These are phyloP conservation scores for Phytophthora hibernalis DNA, from an alignment of 352 stramenopile species.

Conservation along the genomic window DNA sequence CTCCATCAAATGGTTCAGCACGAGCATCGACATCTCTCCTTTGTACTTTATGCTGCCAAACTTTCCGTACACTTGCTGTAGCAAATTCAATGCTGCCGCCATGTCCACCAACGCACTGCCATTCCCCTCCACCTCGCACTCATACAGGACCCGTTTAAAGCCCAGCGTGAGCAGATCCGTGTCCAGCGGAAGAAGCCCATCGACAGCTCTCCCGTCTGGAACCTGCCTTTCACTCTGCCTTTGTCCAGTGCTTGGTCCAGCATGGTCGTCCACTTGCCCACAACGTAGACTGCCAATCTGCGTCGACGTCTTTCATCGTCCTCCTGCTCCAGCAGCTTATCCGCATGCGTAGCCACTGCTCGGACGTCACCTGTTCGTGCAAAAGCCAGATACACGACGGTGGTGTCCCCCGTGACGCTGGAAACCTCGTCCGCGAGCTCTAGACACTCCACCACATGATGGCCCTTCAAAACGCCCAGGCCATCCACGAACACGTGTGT, in stretches of 20 bases:
- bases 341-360: constrained; percentile 51
- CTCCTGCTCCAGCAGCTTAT: constrained; percentile 43
- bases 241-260: constrained; percentile 53
- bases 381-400: constrained; percentile 59
- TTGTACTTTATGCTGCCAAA: constrained; percentile 86
- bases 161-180: constrained; percentile 68
- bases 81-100: constrained; percentile 51
- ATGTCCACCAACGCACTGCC: constrained; percentile 57
- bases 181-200: constrained; percentile 72
- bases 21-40: constrained; percentile 71
- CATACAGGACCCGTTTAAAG: constrained; percentile 57
- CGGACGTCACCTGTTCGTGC: constrained; percentile 52
- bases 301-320: constrained; percentile 17
- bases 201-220: constrained; percentile 51
- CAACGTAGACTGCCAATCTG: constrained; percentile 46
- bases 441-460: constrained; percentile 57
- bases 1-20: constrained; percentile 74
- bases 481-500: constrained; percentile 68
- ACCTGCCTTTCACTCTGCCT: constrained; percentile 38
- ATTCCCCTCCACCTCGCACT: constrained; percentile 57
- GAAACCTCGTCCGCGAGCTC: constrained; percentile 60
- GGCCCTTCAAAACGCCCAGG: constrained; percentile 42
- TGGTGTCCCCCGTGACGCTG: constrained; percentile 37
- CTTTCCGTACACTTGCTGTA: constrained; percentile 64
- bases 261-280: constrained; percentile 63